Base-by-base conservation (phyloP, 2,329 filamentous ascomycete genomes). In the Myriangium duriaei region DNA sequence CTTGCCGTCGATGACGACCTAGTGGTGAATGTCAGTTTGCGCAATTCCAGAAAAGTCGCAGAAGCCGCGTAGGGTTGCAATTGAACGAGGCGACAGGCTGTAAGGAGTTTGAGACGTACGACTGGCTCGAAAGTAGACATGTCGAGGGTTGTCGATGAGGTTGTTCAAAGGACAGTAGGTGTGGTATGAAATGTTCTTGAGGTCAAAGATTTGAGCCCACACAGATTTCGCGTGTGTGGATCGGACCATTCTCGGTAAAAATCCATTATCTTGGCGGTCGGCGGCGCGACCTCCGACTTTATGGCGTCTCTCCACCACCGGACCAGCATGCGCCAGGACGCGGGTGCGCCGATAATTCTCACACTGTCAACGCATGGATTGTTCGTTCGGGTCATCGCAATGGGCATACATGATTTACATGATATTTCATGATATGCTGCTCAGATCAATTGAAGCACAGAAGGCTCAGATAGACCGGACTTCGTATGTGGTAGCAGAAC, bases 1-100 rank as follows among this genome's bases (percentile, higher is more conserved):
- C 81, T 98, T 98, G 84, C 87, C 91, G 80, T 98, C 91, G 67
- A 98, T 93, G 74, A 95, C 83, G 74, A 95, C 80, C 86, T 94
- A 48, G 34, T 41, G 35, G 26, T 34, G 29, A 28, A 21, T 31
- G 43, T 45, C 35, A 45, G 41, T 30, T 13, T 13, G 9, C 10
- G 11, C 12, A 14, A 12, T 26, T 17, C 21, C 11, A n/a, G 9
- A 26, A 13, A 17, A 13, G 12, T 11, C 21, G 21, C 12, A 7
- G 5, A 18, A 35, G 12, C n/a, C 18, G 34, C 12, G 30, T 34
- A 21, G 18, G 26, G 28, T n/a, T n/a, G n/a, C n/a, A n/a, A n/a
- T n/a, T n/a, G n/a, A n/a, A n/a, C n/a, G n/a, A n/a, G n/a, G n/a
- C n/a, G n/a, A n/a, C n/a, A n/a, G n/a, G n/a, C n/a, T n/a, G n/a